These are phyloP conservation scores for Lumnitzera littorea DNA, from an alignment of 345 rosid species.

Conservation along the genomic window DNA sequence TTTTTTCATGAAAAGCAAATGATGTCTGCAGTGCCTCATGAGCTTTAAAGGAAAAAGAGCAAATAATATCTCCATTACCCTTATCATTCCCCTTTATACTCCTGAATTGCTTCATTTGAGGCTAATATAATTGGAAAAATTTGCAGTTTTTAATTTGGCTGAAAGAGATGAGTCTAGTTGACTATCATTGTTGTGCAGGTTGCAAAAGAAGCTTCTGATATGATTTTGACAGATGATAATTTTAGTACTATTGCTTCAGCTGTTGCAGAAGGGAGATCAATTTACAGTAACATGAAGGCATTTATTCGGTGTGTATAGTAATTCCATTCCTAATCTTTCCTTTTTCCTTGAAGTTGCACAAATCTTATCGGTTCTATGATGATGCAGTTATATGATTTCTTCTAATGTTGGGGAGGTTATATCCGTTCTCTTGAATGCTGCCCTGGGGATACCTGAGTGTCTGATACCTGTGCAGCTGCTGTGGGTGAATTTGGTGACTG, in stretches of 20 bases:
- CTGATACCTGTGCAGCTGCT: slow-evolving; percentile 93
- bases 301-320: slow-evolving; percentile 54
- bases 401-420: slow-evolving; percentile 95
- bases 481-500: slow-evolving; percentile 95
- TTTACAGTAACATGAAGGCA: slow-evolving; percentile 90
- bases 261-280: slow-evolving; percentile 87
- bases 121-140: no score
- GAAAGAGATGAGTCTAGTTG: not conserved
- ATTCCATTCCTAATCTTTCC: slow-evolving; percentile 1
- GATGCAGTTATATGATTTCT: slow-evolving; percentile 87
- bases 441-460: slow-evolving; percentile 86
- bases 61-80: no score
- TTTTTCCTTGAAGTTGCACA: not conserved
- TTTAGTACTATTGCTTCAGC: slow-evolving; percentile 82
- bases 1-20: no score
- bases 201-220: slow-evolving; percentile 95
- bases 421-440: slow-evolving; percentile 80
- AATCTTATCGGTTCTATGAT: not conserved
- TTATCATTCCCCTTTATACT: no score
- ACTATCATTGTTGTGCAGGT: slow-evolving; percentile 38
- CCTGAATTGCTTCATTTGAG: no score
- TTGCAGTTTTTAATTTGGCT: no score
- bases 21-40: no score
- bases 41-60: no score
- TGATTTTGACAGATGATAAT: slow-evolving; percentile 93